phyloP scores from a whole-genome alignment of 192 early-diverging fungal genomes.

The Entomortierella chlamydospora region DNA sequence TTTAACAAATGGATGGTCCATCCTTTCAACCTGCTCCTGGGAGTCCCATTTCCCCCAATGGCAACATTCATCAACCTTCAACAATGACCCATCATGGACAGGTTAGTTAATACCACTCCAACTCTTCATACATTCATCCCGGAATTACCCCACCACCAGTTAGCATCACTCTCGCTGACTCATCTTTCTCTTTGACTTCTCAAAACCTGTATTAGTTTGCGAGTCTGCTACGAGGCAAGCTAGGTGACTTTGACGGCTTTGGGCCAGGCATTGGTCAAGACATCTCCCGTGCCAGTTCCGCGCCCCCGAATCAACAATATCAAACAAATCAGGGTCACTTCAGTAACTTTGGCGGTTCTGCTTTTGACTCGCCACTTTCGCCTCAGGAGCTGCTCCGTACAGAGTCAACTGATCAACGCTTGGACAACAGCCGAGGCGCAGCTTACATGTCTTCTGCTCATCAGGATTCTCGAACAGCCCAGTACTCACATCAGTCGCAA shows the following conservation, averaged over 20 bases:
- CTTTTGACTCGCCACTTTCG: slow-evolving; percentile 39
- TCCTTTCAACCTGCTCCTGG: not conserved
- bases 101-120: slow-evolving; percentile 45
- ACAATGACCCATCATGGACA: slow-evolving; percentile 77
- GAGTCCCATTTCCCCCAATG: not conserved
- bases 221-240: slow-evolving; percentile 62
- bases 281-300: slow-evolving; percentile 77
- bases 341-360: slow-evolving; percentile 35
- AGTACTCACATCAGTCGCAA: slow-evolving; percentile 24
- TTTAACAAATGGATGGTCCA: not conserved
- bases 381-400: slow-evolving; percentile 55
- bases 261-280: slow-evolving; percentile 40
- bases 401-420: slow-evolving; percentile 64
- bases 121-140: not conserved
- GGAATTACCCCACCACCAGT: not conserved
- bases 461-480: slow-evolving; percentile 65
- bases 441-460: slow-evolving; percentile 66
- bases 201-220: slow-evolving; percentile 64
- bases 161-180: too few relatives aligned
- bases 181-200: not conserved
- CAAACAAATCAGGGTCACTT: slow-evolving; percentile 31
- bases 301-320: slow-evolving; percentile 76
- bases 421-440: slow-evolving; percentile 70
- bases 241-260: slow-evolving; percentile 57
- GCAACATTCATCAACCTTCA: slow-evolving; percentile 69